phyloP scores from a whole-genome alignment of 2,329 filamentous ascomycete genomes.

The Talaromyces piceae region DNA sequence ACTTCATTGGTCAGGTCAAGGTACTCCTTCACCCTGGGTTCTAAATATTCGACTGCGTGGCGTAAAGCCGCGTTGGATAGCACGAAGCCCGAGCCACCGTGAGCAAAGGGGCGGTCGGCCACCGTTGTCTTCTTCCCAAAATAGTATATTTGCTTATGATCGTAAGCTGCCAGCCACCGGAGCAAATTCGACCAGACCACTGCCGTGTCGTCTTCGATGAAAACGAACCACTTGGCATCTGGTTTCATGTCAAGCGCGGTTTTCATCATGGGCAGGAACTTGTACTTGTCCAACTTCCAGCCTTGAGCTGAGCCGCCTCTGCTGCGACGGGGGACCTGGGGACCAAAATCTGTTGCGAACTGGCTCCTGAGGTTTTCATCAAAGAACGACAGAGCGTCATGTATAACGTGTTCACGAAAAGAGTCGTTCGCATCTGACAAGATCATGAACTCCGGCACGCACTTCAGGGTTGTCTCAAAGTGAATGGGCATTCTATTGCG shows the following conservation, averaged over 20 bases:
- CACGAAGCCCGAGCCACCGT: conserved; percentile 47
- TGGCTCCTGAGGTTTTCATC: conserved; percentile 27
- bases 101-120: conserved; percentile 43
- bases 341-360: conserved; percentile 41
- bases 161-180: conserved; percentile 45
- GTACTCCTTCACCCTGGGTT: conserved; percentile 34
- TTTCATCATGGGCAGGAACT: conserved; percentile 49
- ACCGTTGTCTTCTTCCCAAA: conserved; percentile 48
- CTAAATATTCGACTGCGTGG: conserved; percentile 36
- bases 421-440: conserved; percentile 52
- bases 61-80: conserved; percentile 45
- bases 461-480: conserved; percentile 47
- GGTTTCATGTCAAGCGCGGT: conserved; percentile 38
- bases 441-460: conserved; percentile 48
- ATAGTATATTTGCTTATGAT: conserved; percentile 43
- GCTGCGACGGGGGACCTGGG: conserved; percentile 43
- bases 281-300: conserved; percentile 52
- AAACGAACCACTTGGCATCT: conserved; percentile 51
- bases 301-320: conserved; percentile 38
- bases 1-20: conserved; percentile 39
- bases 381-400: conserved; percentile 45
- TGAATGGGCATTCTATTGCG: conserved; percentile 48
- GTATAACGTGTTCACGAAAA: conserved; percentile 42
- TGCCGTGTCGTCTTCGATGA: conserved; percentile 53
- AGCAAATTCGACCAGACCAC: conserved; percentile 47